Evolutionary conservation across 2,329 filamentous ascomycete genomes (phyloP), one percentile per base, ranked within the genome.

Genomic region (Xylaria sp.): DNA sequence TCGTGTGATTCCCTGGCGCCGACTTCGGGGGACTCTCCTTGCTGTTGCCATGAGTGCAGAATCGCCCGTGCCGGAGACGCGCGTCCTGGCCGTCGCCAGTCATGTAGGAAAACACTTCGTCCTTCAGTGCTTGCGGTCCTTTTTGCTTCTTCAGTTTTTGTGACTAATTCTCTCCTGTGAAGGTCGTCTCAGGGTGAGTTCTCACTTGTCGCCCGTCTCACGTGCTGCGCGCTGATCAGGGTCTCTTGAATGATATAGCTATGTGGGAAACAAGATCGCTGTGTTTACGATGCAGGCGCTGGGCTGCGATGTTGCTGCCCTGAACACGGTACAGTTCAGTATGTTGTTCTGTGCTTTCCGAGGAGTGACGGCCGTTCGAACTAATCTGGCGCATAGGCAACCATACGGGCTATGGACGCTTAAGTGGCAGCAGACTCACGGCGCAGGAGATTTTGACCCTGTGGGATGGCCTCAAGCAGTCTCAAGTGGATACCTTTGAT

Each of bases 241-340:
- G 34, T 54, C 54, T 44, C 44, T 59, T 47, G 16, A 64, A 30
- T 30, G 5, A 30, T 73, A 96, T 73, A 96, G 94, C 73, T 93
- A 97, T 82, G 94, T 99, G 67, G 94, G 94, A 55, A 99, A 99
- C 74, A 96, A 93, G 70, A 96, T 99, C 80, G 92, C 92, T 48
- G 92, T 92, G 1, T 95, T 96, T 71, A 91, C 92, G 66, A 88
- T 99, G 82, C 93, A 99, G 75, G 89, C 90, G 0, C 78, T 99
- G 54, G 94, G 94, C 52, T 97, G 92, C 71, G 93, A 99, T 70
- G 93, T 97, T 5, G 89, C 92, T 7, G 91, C 92, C 2, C 82
- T 99, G 69, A 97, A 99, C 73, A 99, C 94, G 0, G 94, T 99
- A 5, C 90, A 99, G 70, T 99, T 97, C 78, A 97, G 93, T 96